These are phyloP conservation scores for Sergeia podlipaevii DNA, from an alignment of 208 protist species.

Conservation along the genomic window DNA sequence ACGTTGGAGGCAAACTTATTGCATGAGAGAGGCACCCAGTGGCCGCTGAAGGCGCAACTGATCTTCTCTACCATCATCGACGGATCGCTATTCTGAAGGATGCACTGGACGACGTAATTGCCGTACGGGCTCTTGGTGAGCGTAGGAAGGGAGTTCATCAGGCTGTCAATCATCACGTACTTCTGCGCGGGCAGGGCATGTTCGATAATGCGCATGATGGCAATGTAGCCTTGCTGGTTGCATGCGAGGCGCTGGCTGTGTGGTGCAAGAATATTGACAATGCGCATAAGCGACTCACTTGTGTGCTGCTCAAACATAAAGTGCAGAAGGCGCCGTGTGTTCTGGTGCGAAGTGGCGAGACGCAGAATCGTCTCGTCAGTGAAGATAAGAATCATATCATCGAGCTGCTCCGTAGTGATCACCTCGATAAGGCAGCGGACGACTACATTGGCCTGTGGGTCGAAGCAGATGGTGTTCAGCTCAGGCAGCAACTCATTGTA, in stretches of 20 bases:
- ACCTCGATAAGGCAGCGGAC: conserved; percentile 63
- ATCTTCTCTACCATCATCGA: conserved; percentile 27
- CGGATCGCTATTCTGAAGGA: conserved; percentile 66
- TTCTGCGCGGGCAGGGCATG: conserved; percentile 47
- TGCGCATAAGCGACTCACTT: conserved; percentile 32
- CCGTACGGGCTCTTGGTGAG: conserved; percentile 81
- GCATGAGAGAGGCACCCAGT: conserved; percentile 64
- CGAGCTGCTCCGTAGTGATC: conserved; percentile 43
- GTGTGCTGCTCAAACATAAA: conserved; percentile 70
- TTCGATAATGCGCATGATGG: conserved; percentile 72
- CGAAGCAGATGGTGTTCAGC: conserved; percentile 54
- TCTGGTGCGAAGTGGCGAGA: conserved; percentile 47
- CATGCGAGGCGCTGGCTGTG: conserved; percentile 42
- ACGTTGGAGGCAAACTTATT: conserved; percentile 91
- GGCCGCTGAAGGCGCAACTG: conserved; percentile 37
- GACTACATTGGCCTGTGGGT: conserved; percentile 71
- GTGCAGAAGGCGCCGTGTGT: conserved; percentile 74
- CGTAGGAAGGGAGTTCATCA: conserved; percentile 48
- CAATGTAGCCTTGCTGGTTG: conserved; percentile 81
- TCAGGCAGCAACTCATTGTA: conserved; percentile 56
- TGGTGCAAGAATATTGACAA: conserved; percentile 52
- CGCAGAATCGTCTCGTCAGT: conserved; percentile 26
- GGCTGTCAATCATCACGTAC: conserved; percentile 33
- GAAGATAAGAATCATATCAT: conserved; percentile 36
- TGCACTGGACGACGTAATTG: conserved; percentile 88